Percentiles rank a stretch among this genome's conserved stretches.
Evolutionary conservation across 2,329 filamentous ascomycete species (phyloP).

Genomic region (Trichophyton schoenleinii): DNA sequence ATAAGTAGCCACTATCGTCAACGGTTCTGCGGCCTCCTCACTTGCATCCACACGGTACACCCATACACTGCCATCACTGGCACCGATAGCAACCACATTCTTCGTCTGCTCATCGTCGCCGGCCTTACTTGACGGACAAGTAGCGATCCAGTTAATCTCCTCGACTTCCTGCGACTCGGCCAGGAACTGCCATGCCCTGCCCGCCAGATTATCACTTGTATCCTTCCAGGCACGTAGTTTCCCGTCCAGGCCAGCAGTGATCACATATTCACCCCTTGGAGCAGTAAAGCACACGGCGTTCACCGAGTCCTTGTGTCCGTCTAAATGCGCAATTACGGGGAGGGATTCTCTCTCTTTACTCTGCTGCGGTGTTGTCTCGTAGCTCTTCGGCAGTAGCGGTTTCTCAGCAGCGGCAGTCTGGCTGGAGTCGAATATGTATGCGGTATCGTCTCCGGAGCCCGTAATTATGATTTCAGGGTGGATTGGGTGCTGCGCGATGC

Average conservation of each 20-base stretch:
- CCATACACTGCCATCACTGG: constrained; percentile 87
- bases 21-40: constrained; percentile 45
- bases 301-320: constrained; percentile 87
- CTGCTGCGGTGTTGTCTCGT: constrained; percentile 53
- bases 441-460: constrained; percentile 73
- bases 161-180: constrained; percentile 79
- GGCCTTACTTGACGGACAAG: constrained; percentile 49
- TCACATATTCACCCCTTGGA: constrained; percentile 67
- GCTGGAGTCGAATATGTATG: constrained; percentile 72
- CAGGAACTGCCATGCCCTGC: constrained; percentile 51
- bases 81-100: constrained; percentile 77
- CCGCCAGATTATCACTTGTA: constrained; percentile 34
- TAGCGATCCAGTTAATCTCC: constrained; percentile 80
- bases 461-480: constrained; percentile 69
- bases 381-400: constrained; percentile 65
- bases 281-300: constrained; percentile 76
- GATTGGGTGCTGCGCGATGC: constrained; percentile 82
- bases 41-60: constrained; percentile 69
- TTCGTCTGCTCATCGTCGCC: constrained; percentile 41
- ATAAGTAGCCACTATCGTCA: constrained; percentile 80
- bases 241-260: constrained; percentile 83
- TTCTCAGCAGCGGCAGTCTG: constrained; percentile 40
- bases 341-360: constrained; percentile 49
- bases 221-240: constrained; percentile 58
- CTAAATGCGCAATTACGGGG: constrained; percentile 56